Conservation (phyloP, 228 moss, liverwort and hornwort species). For the Sphagnum fallax region DNA sequence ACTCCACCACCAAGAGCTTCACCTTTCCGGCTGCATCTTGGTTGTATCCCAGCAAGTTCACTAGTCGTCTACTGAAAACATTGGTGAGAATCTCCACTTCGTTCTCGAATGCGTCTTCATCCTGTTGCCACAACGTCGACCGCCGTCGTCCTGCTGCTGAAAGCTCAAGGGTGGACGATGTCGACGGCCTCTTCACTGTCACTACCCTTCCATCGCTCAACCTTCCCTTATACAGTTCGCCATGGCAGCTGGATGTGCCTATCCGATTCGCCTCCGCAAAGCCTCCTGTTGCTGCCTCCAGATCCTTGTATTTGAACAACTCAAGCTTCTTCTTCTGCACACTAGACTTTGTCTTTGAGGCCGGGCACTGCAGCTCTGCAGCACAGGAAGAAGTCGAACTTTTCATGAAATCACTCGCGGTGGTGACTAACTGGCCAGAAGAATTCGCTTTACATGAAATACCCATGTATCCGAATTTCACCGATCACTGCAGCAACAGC, state of each 20-base stretch:
- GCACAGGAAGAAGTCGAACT: not conserved
- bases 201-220: conserved; percentile 73
- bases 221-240: conserved; percentile 44
- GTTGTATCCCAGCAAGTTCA: conserved; percentile 75
- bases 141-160: conserved; percentile 13
- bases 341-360: too few species aligned
- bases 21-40: conserved; percentile 28
- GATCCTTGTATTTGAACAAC: conserved; percentile 47
- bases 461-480: too few species aligned
- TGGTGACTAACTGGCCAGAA: too few species aligned
- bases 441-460: too few species aligned
- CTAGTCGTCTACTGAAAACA: conserved; percentile 51
- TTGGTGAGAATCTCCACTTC: conserved; percentile 73
- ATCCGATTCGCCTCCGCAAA: conserved; percentile 47
- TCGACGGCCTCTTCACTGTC: conserved; percentile 61
- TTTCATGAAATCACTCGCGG: not conserved
- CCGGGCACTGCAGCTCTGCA: too few species aligned
- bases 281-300: conserved; percentile 58
- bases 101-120: conserved; percentile 82
- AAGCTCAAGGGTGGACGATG: too few species aligned
- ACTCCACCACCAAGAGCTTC: conserved; percentile 77
- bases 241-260: conserved; percentile 62
- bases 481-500: too few species aligned
- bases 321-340: conserved; percentile 18
- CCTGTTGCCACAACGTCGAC: conserved; percentile 25